These are phyloP conservation scores for Auriscalpium vulgare DNA, from an alignment of 768 basidiomycete genomes.

Conservation along the genomic window DNA sequence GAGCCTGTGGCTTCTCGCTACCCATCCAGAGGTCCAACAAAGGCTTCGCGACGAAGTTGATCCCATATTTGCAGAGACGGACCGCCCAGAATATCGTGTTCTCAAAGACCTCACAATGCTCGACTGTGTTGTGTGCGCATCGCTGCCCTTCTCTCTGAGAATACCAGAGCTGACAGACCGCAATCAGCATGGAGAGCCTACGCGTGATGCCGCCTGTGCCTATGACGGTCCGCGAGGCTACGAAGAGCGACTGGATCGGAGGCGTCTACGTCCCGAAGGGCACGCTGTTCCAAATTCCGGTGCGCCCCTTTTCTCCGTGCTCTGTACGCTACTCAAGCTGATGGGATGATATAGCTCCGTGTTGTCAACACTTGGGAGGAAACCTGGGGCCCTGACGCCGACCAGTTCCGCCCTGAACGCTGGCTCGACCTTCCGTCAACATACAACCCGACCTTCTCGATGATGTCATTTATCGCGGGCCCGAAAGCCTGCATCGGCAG, in stretches of 20 bases:
- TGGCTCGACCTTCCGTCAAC: slow-evolving; percentile 33
- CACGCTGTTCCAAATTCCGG: slow-evolving; percentile 33
- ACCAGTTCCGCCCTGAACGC: slow-evolving; percentile 36
- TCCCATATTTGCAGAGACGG: slow-evolving; percentile 24
- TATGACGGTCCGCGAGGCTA: slow-evolving; percentile 13
- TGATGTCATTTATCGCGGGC: slow-evolving; percentile 35
- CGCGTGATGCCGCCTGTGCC: slow-evolving; percentile 16
- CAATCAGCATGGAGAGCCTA: slow-evolving; percentile 13
- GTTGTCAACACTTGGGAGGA: slow-evolving; percentile 42
- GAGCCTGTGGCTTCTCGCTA: slow-evolving; percentile 49
- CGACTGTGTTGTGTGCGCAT: slow-evolving; percentile 14
- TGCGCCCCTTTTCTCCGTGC: background rate
- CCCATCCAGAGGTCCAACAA: slow-evolving; percentile 40
- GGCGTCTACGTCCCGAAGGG: slow-evolving; percentile 37
- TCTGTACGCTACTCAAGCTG: background rate
- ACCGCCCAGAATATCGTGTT: slow-evolving; percentile 15
- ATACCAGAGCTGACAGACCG: background rate
- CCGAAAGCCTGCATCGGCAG: slow-evolving; percentile 40
- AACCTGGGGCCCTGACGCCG: slow-evolving; percentile 44
- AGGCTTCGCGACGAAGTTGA: slow-evolving; percentile 45
- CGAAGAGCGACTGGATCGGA: slow-evolving; percentile 20
- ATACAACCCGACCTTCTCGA: slow-evolving; percentile 28
- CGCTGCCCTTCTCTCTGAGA: no score
- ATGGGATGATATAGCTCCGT: slow-evolving; percentile 30
- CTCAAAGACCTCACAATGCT: slow-evolving; percentile 14